Evolutionary conservation across 2,329 filamentous ascomycete species (phyloP).

Genomic region (Colletotrichum higginsianum): DNA sequence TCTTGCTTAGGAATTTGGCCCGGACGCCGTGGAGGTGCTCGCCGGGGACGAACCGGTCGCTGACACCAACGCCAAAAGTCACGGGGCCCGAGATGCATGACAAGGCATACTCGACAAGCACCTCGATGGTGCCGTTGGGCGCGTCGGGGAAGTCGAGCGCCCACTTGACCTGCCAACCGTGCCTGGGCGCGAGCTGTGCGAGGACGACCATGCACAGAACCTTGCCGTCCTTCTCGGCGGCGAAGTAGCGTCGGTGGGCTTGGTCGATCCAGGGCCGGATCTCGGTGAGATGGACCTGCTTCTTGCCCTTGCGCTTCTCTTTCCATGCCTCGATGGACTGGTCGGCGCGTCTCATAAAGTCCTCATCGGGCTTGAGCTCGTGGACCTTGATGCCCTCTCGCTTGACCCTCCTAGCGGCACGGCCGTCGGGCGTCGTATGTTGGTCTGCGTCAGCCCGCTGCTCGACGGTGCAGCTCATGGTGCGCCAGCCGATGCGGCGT

Average conservation of each 20-base stretch:
- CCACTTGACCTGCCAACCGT: constrained; percentile 97
- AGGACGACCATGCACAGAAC: constrained; percentile 86
- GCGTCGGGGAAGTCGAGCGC: constrained; percentile 92
- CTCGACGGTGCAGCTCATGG: constrained; percentile 89
- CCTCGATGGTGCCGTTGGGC: constrained; percentile 90
- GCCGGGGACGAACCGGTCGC: constrained; percentile 80
- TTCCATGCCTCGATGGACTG: constrained; percentile 85
- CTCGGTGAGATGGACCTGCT: constrained; percentile 90
- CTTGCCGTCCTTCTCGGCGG: constrained; percentile 80
- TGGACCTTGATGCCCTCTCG: constrained; percentile 87
- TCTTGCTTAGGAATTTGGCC: constrained; percentile 85
- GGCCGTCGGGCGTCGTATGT: constrained; percentile 75
- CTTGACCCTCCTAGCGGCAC: constrained; percentile 86
- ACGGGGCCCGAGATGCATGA: constrained; percentile 68
- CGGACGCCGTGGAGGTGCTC: constrained; percentile 86
- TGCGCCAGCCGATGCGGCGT: constrained; percentile 87
- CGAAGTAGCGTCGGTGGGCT: constrained; percentile 88
- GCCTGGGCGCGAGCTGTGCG: constrained; percentile 82
- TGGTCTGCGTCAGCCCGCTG: constrained; percentile 88
- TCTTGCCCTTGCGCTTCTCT: constrained; percentile 80
- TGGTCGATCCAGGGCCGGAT: constrained; percentile 90
- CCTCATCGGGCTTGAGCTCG: constrained; percentile 78
- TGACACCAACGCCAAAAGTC: constrained; percentile 90
- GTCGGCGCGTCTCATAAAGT: constrained; percentile 79
- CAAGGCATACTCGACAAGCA: constrained; percentile 81